Evolutionary conservation across 257 asterid species (phyloP), one percentile per base, ranked within the genome.

Genomic region (Nicotiana knightiana): DNA sequence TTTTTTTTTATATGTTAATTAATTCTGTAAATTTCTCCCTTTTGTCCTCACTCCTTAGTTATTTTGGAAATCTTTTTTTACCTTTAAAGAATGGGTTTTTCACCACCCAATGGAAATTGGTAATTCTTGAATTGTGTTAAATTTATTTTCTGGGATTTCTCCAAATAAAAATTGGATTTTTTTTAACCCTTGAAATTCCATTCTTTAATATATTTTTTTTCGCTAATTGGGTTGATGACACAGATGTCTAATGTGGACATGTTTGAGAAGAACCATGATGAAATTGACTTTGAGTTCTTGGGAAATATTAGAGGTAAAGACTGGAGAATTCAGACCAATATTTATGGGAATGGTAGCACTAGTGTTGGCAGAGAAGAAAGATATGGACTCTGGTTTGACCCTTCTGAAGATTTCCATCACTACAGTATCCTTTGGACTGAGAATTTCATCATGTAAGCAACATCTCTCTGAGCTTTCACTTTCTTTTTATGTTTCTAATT

Each of bases 291-390:
- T n/a, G 98, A 94, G 87, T 93, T 94, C 90, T 83, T 94, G 90
- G 98, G 98, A 7, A 93, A 94, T 73, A 89, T 93, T 80, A 90
- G 96, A 73, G 97, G 97, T 11, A 94, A 90, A 81, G 87, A 94
- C 17, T 94, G 97, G 97, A 92, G 97, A 79, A 87, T 94, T 55
- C 97, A 94, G 87, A 94, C 98, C 10, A 94, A 94, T 82, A 81
- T 94, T 66, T 94, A 94, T 85, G 98, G 97, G 76, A 94, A 94
- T 87, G 98, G 97, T 43, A 94, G 98, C 90, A 93, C 96, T 16
- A 86, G 51, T 71, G 21, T 81, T 48, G 98, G 98, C 53, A 89
- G 98, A 81, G 98, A 94, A 86, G 98, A 94, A 83, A 86, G 97
- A 91, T 93, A 91, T 51, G 96, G 93, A 71, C 93, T 94, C 13